Percentiles rank a stretch among this genome's conserved stretches.
Conservation (phyloP, 768 basidiomycete species). For the Gautieria morchelliformis region DNA sequence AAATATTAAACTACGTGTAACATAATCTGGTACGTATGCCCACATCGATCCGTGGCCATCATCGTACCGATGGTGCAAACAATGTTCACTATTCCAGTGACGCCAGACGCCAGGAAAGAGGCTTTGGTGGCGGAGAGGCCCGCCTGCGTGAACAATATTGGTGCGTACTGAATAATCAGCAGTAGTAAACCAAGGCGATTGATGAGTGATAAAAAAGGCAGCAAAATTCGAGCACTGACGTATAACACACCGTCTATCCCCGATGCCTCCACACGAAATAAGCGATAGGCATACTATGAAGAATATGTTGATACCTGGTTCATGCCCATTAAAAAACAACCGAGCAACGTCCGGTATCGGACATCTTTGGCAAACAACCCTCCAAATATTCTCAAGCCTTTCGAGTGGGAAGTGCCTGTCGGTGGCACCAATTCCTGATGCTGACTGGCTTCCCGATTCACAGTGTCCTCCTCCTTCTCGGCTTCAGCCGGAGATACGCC, state of each 20-base stretch:
- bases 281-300: not conserved
- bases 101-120: constrained; percentile 40
- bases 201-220: no score
- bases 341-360: constrained; percentile 28
- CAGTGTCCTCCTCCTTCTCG: constrained; percentile 21
- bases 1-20: not conserved
- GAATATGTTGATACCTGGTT: constrained; percentile 23
- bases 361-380: constrained; percentile 21
- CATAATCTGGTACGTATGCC: not conserved
- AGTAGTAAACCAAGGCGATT: not conserved
- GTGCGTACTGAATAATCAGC: constrained; percentile 30
- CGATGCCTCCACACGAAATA: not conserved
- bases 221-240: not conserved
- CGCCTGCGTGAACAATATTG: constrained; percentile 39
- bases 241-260: not conserved
- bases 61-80: constrained; percentile 29
- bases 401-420: not conserved
- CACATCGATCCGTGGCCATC: constrained; percentile 32
- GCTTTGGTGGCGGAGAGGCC: constrained; percentile 39
- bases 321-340: constrained; percentile 35
- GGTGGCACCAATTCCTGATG: not conserved
- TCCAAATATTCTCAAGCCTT: constrained; percentile 8
- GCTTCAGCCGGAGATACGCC: constrained; percentile 18
- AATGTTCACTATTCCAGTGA: constrained; percentile 37
- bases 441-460: constrained; percentile 13